Percentiles rank a stretch among this genome's conserved stretches.
Evolutionary conservation across 257 asterid species (phyloP).

Genomic region (Handroanthus guayacan): DNA sequence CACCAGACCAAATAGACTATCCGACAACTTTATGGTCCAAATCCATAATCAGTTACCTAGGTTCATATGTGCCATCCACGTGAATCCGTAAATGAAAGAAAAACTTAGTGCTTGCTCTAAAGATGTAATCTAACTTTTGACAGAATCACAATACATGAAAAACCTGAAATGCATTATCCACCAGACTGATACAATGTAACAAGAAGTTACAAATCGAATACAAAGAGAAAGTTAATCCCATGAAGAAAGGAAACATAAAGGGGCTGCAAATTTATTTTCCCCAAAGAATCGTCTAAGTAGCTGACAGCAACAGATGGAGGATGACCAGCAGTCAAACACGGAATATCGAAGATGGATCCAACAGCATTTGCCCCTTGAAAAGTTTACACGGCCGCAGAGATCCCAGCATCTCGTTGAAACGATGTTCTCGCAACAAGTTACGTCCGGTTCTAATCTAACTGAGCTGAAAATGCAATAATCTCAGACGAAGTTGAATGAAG

Average conservation of each 20-base stretch:
- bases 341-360: not conserved
- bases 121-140: not conserved
- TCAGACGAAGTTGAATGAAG: not conserved
- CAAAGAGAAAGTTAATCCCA: not conserved
- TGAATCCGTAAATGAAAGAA: too few species aligned
- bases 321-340: not conserved
- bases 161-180: slow-evolving; percentile 28
- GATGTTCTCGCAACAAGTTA: not conserved
- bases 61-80: too few species aligned
- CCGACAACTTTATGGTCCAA: too few species aligned
- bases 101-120: too few species aligned
- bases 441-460: slow-evolving; percentile 20
- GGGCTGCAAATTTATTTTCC: slow-evolving; percentile 4
- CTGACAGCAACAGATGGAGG: slow-evolving; percentile 11
- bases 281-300: not conserved
- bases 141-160: not conserved
- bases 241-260: not conserved
- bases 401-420: not conserved
- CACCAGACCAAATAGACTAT: too few species aligned
- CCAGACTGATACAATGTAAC: slow-evolving; percentile 28
- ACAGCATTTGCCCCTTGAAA: not conserved
- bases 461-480: not conserved
- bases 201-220: slow-evolving; percentile 35
- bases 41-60: too few species aligned
- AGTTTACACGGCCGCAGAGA: slow-evolving; percentile 23